Percentiles rank a stretch among this genome's conserved stretches.
These are phyloP conservation scores for Pilasporangium apinafurcum DNA, from an alignment of 352 stramenopile species.

Conservation along the genomic window DNA sequence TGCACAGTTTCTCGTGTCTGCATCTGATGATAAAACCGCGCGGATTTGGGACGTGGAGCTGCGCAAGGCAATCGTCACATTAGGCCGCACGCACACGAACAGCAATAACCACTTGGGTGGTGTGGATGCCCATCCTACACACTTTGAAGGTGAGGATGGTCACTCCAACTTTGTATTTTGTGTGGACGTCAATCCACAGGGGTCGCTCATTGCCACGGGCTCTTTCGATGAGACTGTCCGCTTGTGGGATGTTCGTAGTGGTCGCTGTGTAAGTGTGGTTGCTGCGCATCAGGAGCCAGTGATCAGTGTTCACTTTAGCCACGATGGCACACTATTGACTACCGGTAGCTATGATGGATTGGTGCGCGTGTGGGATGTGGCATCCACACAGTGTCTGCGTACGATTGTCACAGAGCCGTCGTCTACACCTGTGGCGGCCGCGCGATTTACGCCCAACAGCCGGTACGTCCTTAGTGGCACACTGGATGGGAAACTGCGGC, in stretches of 20 bases:
- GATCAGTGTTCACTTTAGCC: constrained; percentile 92
- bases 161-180: constrained; percentile 96
- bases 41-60: constrained; percentile 93
- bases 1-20: constrained; percentile 86
- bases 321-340: constrained; percentile 91
- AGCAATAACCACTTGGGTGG: constrained; percentile 17
- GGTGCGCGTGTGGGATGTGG: constrained; percentile 96
- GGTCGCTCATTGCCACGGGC: constrained; percentile 86
- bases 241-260: constrained; percentile 94
- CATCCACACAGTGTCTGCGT: constrained; percentile 92
- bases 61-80: constrained; percentile 52
- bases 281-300: constrained; percentile 94
- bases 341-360: constrained; percentile 73
- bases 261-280: constrained; percentile 84
- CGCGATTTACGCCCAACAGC: constrained; percentile 92
- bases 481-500: constrained; percentile 86
- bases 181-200: constrained; percentile 91
- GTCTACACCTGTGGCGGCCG: constrained; percentile 63
- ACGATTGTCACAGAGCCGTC: constrained; percentile 78
- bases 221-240: constrained; percentile 95
- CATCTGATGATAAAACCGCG: constrained; percentile 94
- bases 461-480: constrained; percentile 90
- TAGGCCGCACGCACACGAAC: constrained; percentile 47
- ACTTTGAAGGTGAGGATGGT: constrained; percentile 29
- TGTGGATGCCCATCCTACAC: constrained; percentile 9